Base-by-base conservation (phyloP, 2,329 filamentous ascomycete species). In the Fusarium luffae region DNA sequence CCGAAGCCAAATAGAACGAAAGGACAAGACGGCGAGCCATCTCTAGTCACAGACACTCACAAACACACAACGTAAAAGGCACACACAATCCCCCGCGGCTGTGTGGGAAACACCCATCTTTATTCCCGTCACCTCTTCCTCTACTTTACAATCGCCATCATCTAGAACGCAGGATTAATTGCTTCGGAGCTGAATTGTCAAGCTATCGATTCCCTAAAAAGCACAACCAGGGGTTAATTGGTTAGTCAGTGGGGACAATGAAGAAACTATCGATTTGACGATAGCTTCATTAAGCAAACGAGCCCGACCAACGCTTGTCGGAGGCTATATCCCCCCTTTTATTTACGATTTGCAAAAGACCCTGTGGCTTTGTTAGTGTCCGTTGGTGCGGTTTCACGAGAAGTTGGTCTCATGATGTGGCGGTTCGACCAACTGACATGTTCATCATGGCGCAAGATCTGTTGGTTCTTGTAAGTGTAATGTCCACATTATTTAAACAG, bases 21-120 rank as follows among this genome's bases (percentile, higher is more conserved):
- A 48, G 63, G 63, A 67, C 41, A 28, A 67, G 63, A 67, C 37
- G 63, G 61, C 63, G 54, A 65, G 41, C 63, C 63, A 67, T 65
- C 50, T 56, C n/a, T 28, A 3, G 14, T 12, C 19, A 34, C 19
- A 23, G 7, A n/a, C 3, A 10, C 41, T 16, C 40, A 13, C 23
- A 50, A 13, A 9, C 28, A 28, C 28, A 37, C 23, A 27, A 18
- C n/a, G 13, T 18, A 7, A 19, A 25, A 28, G 2, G 5, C 14
- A n/a, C 6, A 16, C 19, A 13, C 11, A 41, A 4, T 4, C 14
- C 16, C 18, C 9, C 11, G 7, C 34, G 18, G 2, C 18, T n/a
- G 18, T 0, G 34, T 30, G 37, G n/a, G 37, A 27, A 7, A 30
- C 11, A 9, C 37, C 2, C 37, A 54, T 54, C 25, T 62, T 62